Evolutionary conservation across 2,329 filamentous ascomycete species (phyloP).

Genomic region (Botrytis byssoidea): DNA sequence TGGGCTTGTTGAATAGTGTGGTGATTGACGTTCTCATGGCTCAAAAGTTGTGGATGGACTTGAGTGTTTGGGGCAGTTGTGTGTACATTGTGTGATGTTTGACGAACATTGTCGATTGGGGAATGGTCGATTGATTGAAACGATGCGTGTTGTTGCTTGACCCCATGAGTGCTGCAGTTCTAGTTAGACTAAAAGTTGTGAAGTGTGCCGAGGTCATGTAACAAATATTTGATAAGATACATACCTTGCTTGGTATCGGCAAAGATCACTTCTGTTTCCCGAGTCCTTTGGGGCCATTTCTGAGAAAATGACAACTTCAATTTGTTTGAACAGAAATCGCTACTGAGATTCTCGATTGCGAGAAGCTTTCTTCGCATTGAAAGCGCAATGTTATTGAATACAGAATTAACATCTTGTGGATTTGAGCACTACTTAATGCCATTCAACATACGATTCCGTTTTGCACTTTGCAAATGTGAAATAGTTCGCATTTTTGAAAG

Average conservation of each 20-base stretch:
- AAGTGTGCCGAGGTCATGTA: neutral
- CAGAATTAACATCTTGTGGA: neutral
- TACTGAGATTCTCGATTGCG: neutral
- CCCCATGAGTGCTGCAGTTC: neutral
- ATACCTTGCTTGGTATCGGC: constrained; percentile 19
- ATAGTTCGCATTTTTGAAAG: constrained; percentile 15
- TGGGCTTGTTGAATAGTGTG: neutral
- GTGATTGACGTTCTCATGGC: neutral
- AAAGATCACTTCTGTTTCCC: neutral
- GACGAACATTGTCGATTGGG: neutral
- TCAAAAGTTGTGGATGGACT: neutral
- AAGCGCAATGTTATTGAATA: neutral
- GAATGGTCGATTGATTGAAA: neutral
- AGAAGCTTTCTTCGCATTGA: neutral
- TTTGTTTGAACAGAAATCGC: neutral
- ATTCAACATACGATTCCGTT: neutral
- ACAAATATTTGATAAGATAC: constrained; percentile 1
- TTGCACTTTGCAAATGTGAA: constrained; percentile 17
- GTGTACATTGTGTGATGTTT: neutral
- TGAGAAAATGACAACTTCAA: neutral
- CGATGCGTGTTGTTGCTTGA: neutral
- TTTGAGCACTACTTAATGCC: neutral
- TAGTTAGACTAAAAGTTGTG: neutral
- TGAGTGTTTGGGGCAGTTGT: neutral
- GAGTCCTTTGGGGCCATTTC: neutral